Percentiles rank a stretch among this genome's conserved stretches.
phyloP scores from a whole-genome alignment of 768 basidiomycete species.

The Auriculariales sp. region DNA sequence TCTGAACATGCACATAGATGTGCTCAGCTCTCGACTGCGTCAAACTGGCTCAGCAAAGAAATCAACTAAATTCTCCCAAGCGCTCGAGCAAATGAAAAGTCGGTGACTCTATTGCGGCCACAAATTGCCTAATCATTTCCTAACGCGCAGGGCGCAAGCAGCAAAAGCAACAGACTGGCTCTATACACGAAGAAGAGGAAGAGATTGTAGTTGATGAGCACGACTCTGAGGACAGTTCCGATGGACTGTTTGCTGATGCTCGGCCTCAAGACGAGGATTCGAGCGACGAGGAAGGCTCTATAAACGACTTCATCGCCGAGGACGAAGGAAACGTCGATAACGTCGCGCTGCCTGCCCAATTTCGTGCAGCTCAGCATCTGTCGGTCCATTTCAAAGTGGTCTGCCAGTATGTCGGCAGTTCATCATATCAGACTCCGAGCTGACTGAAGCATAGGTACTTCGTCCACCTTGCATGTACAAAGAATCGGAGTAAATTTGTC shows the following conservation, averaged over 20 bases:
- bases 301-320: conserved; percentile 49
- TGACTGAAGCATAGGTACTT: too few species aligned
- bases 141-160: not conserved
- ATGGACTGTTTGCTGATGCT: not conserved
- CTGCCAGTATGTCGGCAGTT: too few species aligned
- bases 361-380: conserved; percentile 70
- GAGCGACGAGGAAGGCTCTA: not conserved
- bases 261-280: conserved; percentile 8
- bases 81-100: conserved; percentile 56
- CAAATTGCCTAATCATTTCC: too few species aligned
- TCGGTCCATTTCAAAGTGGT: conserved; percentile 74
- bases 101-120: conserved; percentile 10
- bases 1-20: too few species aligned
- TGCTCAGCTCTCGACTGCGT: too few species aligned
- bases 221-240: conserved; percentile 7
- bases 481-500: not conserved
- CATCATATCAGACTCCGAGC: too few species aligned
- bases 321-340: conserved; percentile 25
- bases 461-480: conserved; percentile 57
- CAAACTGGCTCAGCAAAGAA: too few species aligned
- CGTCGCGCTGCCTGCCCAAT: conserved; percentile 52
- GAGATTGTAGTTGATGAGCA: conserved; percentile 5
- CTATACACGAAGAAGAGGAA: conserved; percentile 20
- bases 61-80: conserved; percentile 44
- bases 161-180: not conserved